These are phyloP conservation scores for Asterionellopsis glacialis DNA, from an alignment of 108 stramenopile species.

Conservation along the genomic window DNA sequence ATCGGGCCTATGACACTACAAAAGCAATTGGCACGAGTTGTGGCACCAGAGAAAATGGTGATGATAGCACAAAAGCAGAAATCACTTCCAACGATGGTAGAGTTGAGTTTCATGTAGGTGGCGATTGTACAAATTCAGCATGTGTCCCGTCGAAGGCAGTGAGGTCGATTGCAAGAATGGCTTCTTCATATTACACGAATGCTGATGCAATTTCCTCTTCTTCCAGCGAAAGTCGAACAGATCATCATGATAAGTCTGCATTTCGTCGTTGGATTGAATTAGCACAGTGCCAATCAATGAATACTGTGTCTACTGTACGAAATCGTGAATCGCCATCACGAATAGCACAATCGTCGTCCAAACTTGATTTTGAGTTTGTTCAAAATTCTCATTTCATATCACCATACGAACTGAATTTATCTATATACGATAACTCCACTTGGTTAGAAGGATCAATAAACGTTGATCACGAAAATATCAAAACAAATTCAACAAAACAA, in stretches of 20 bases:
- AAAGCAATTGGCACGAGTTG: too few relatives aligned
- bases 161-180: slow-evolving; percentile 24
- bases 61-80: too few relatives aligned
- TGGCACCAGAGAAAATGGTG: too few relatives aligned
- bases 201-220: not conserved
- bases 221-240: too few relatives aligned
- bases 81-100: not conserved
- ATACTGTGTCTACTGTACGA: slow-evolving; percentile 19
- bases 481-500: too few relatives aligned
- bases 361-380: slow-evolving; percentile 21
- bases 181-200: too few relatives aligned
- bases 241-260: too few relatives aligned
- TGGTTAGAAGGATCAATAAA: too few relatives aligned
- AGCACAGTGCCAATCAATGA: slow-evolving; percentile 8
- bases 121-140: slow-evolving; percentile 49
- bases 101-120: slow-evolving; percentile 20
- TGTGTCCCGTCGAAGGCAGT: slow-evolving; percentile 50
- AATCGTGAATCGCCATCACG: slow-evolving; percentile 25
- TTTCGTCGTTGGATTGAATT: not conserved
- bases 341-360: slow-evolving; percentile 13
- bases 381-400: slow-evolving; percentile 10
- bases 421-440: too few relatives aligned
- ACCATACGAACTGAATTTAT: too few relatives aligned
- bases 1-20: slow-evolving; percentile 5
- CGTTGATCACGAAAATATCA: too few relatives aligned